Base-by-base conservation (phyloP, 2,329 filamentous ascomycete species). In the Paecilomyces dactylethromorphus region DNA sequence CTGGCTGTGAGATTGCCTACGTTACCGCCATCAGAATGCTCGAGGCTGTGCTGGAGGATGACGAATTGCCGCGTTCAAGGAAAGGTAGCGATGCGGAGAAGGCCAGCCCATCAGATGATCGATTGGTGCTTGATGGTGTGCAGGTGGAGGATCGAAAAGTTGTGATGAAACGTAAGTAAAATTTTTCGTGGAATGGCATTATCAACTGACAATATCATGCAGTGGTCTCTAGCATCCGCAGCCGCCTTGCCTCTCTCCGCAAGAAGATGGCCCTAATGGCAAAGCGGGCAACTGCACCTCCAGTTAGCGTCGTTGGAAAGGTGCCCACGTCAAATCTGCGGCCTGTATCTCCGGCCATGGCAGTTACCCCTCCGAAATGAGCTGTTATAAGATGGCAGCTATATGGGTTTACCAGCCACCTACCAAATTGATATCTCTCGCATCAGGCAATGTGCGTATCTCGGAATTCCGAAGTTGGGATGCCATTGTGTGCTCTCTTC, bases 1-100 rank as follows among this genome's bases (percentile, higher is more conserved):
- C 81, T 0, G 91, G 92, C 15, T 97, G 93, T 70, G 92, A 97
- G 70, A 87, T 96, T 26, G 92, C 92, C 18, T 99, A 99, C 71
- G 83, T 91, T 57, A 97, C 94, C 0, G 92, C 94, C 0, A 92
- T 97, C 64, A 86, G 90, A 63, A 94, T 99, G 89, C 83, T 97
- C 13, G 93, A 99, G 76, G 94, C 93, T 15, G 90, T 99, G 2
- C 78, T 99, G 59, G 94, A 99, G 66, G 88, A 84, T 53, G 92
- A 96, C 60, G 91, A 86, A 55, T 78, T 82, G 60, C 70, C 74
- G 11, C 64, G 64, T 45, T 60, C 68, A 15, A 68, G 65, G 12
- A 68, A 68, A 31, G 62, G 63, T 13, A 60, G 62, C 18, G 60
- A 61, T n/a, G 59, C 59, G 18, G 62, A 63, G 26, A 65, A 65